phyloP scores from a whole-genome alignment of 371 early-diverging fungal genomes.

The Mortierella sp. region DNA sequence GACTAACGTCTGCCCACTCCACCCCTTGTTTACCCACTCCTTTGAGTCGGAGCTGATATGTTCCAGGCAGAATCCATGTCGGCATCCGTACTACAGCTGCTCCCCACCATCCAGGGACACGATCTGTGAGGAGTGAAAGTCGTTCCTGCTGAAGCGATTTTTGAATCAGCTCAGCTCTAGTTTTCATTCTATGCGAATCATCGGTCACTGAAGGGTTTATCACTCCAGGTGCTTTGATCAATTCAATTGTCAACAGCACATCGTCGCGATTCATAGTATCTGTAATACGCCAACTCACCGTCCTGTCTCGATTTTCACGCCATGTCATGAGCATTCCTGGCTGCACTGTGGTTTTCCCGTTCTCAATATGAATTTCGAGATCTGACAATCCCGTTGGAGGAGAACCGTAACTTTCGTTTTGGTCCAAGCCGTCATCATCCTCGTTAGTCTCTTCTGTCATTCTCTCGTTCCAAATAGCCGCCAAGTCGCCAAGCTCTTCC shows the following conservation, averaged over 20 bases:
- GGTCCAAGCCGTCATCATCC: constrained; percentile 10
- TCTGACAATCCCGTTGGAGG: not conserved
- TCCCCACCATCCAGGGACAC: constrained; percentile 27
- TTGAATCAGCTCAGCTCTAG: constrained; percentile 15
- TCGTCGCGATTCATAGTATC: constrained; percentile 2
- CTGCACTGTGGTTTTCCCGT: not conserved
- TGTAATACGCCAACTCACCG: constrained; percentile 14
- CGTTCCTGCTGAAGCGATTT: constrained; percentile 9
- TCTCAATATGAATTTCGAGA: constrained; percentile 24
- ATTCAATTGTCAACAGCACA: constrained; percentile 19
- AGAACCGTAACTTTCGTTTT: constrained; percentile 8
- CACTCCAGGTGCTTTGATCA: constrained; percentile 13
- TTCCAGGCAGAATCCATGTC: constrained; percentile 25
- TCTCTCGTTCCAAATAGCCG: constrained; percentile 13
- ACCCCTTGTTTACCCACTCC: constrained; percentile 5
- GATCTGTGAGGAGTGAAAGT: constrained; percentile 26
- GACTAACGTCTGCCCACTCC: constrained; percentile 45
- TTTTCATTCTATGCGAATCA: not conserved
- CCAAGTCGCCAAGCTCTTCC: constrained; percentile 2
- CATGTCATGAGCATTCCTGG: not conserved
- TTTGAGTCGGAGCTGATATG: constrained; percentile 30
- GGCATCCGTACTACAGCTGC: constrained; percentile 31
- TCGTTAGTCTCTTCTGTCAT: not conserved
- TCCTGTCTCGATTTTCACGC: constrained; percentile 39
- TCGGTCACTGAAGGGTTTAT: not conserved